Base-by-base conservation (phyloP, 495 filamentous ascomycete species). In the Penicillium turbatum region DNA sequence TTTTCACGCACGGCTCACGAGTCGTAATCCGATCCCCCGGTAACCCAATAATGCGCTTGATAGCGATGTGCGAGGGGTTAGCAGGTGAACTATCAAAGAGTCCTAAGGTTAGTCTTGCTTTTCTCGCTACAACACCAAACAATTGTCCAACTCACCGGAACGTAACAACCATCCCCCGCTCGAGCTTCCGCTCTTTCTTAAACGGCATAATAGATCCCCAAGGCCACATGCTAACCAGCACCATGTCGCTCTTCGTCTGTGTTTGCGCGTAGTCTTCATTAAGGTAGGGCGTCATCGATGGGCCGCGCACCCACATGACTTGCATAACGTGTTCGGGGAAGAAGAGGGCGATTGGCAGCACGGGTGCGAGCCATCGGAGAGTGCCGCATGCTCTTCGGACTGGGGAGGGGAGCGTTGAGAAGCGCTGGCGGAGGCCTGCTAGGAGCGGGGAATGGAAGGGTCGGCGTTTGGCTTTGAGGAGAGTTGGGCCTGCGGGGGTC, bases 211-310 rank as follows among this genome's bases (percentile, higher is more conserved):
- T 42, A 30, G 59, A 62, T 3, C 62, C 66, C 53, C 55, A 70
- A 3, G 70, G 64, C 71, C 73, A 74, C 75, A 76, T 73, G 44
- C 69, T 74, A 8, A 80, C 72, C 16, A 78, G 61, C 6, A 82
- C 72, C 16, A 75, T 57, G 41, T 85, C 81, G 37, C 67, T 61
- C n/a, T 77, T 63, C 21, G 76, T 74, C 19, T 81, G 72, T 41
- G 74, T 80, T 56, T 78, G 67, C 36, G 84, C 75, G 63, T 71
- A 85, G 42, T 84, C 76, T 36, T 82, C 73, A 55, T 90, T 90
- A 10, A 92, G 62, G 66, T 82, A 86, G 0, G 88, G 88, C 48
- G 86, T 88, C 88, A 92, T 92, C 13, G 83, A 87, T 17, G 81
- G 73, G 3, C 88, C 88, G 26, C 69, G 73, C 56, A 90, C 82